phyloP scores from a whole-genome alignment of 257 asterid species.

The Hygrophila difformis region DNA sequence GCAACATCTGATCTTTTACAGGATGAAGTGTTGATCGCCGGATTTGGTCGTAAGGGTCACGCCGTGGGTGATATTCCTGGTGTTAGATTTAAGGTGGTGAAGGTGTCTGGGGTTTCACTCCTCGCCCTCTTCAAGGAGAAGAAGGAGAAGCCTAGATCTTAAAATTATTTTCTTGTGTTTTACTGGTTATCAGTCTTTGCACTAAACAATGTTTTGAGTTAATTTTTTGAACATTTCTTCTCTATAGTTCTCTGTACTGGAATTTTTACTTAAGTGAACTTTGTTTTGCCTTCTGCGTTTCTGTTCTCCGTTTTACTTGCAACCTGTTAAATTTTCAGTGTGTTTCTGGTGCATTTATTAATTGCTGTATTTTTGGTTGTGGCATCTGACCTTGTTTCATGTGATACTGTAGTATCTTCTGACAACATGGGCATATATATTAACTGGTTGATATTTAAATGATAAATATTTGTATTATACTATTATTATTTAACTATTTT shows the following conservation, averaged over 20 bases:
- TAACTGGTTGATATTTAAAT: too few relatives aligned
- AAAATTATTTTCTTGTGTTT: too few relatives aligned
- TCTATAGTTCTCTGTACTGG: slow-evolving; percentile 18
- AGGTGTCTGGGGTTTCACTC: slow-evolving; percentile 80
- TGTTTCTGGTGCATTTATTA: slow-evolving; percentile 8
- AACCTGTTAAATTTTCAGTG: too few relatives aligned
- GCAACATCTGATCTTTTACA: slow-evolving; percentile 12
- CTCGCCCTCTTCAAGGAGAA: slow-evolving; percentile 68
- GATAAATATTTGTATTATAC: too few relatives aligned
- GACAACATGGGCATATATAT: too few relatives aligned
- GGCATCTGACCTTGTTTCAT: too few relatives aligned
- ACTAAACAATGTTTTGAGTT: slow-evolving; percentile 11
- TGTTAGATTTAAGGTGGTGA: slow-evolving; percentile 76
- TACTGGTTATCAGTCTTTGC: too few relatives aligned
- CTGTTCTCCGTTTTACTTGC: too few relatives aligned
- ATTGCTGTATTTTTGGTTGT: too few relatives aligned
- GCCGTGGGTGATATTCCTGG: slow-evolving; percentile 91
- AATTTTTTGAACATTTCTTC: slow-evolving; percentile 12
- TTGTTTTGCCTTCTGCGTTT: background rate
- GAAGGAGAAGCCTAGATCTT: slow-evolving; percentile 69
- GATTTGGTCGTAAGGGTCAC: slow-evolving; percentile 80
- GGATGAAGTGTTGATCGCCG: slow-evolving; percentile 85
- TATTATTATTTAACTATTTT: too few relatives aligned
- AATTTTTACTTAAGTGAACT: slow-evolving; percentile 8
- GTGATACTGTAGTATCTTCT: too few relatives aligned